Percentiles rank a stretch among this genome's conserved stretches.
Evolutionary conservation across 768 basidiomycete species (phyloP).

Genomic region (Chlorophyllum brunneum): DNA sequence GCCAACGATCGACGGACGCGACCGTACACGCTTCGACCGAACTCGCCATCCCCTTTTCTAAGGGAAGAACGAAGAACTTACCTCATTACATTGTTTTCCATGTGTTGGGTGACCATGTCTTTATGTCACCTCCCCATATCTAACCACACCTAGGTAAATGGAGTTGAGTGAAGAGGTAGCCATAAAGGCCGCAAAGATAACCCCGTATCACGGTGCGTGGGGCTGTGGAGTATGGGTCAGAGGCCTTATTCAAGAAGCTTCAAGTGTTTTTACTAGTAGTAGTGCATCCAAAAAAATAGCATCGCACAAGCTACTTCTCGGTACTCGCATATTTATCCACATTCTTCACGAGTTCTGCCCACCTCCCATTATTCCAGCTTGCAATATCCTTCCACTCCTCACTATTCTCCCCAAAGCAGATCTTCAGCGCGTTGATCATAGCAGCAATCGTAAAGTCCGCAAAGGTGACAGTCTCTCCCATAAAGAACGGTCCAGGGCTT

Average conservation of each 20-base stretch:
- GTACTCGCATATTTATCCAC: constrained; percentile 10
- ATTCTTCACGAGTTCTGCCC: constrained; percentile 14
- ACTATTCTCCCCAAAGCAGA: constrained; percentile 16
- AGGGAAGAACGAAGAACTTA: too few species aligned
- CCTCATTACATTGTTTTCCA: constrained; percentile 32
- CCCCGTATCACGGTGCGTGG: too few species aligned
- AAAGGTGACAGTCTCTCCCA: constrained; percentile 7
- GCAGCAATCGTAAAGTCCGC: constrained; percentile 14
- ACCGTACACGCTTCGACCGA: too few species aligned
- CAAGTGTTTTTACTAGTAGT: too few species aligned
- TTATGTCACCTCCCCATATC: too few species aligned
- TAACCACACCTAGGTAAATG: too few species aligned
- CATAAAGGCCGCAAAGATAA: too few species aligned
- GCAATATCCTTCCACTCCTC: constrained; percentile 18
- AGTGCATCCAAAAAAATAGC: background rate
- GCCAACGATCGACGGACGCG: too few species aligned
- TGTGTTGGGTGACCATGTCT: constrained; percentile 32
- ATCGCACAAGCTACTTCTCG: background rate
- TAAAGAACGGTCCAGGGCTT: background rate
- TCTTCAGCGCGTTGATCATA: constrained; percentile 3
- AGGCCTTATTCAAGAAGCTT: too few species aligned
- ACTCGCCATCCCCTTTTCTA: too few species aligned
- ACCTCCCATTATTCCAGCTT: constrained; percentile 19
- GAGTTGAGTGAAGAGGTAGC: too few species aligned
- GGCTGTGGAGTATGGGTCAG: too few species aligned